Evolutionary conservation across 2,329 filamentous ascomycete genomes (phyloP).

Genomic region (Paraphoma chrysanthemicola): DNA sequence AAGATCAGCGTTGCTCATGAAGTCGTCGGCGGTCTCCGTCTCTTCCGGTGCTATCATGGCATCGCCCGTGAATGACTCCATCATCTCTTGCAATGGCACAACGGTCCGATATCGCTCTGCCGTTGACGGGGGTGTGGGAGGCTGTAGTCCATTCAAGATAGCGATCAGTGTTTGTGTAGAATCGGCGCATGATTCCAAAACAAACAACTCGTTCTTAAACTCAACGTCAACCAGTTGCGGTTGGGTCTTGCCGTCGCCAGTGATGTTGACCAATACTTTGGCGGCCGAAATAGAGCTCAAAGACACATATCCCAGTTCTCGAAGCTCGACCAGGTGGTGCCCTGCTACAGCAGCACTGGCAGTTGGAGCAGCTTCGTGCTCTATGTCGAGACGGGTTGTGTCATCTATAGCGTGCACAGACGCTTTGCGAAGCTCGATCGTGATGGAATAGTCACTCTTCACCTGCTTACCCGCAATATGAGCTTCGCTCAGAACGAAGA

Average conservation of each 20-base stretch:
- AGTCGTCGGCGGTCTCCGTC: constrained; percentile 55
- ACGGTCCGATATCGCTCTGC: constrained; percentile 87
- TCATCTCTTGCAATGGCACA: constrained; percentile 83
- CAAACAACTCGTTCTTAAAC: constrained; percentile 82
- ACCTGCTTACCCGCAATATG: constrained; percentile 73
- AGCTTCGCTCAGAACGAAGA: constrained; percentile 80
- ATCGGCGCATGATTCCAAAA: constrained; percentile 94
- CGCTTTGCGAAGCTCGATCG: constrained; percentile 76
- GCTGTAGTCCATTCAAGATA: constrained; percentile 79
- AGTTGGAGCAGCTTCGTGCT: constrained; percentile 15
- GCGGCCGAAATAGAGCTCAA: constrained; percentile 88
- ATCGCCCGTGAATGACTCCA: constrained; percentile 89
- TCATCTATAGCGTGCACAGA: constrained; percentile 86
- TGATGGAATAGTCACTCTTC: constrained; percentile 68
- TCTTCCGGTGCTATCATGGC: constrained; percentile 71
- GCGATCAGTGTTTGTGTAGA: constrained; percentile 91
- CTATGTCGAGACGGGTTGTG: constrained; percentile 54
- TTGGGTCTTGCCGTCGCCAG: constrained; percentile 61
- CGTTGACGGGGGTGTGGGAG: constrained; percentile 81
- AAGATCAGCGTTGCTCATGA: constrained; percentile 48
- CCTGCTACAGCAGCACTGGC: constrained; percentile 28
- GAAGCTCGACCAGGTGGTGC: constrained; percentile 58
- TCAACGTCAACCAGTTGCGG: constrained; percentile 78
- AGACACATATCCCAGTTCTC: constrained; percentile 78
- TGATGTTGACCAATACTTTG: constrained; percentile 69